Base-by-base conservation (phyloP, 1,139 yeast genomes). In the Arxiozyma telluris region DNA sequence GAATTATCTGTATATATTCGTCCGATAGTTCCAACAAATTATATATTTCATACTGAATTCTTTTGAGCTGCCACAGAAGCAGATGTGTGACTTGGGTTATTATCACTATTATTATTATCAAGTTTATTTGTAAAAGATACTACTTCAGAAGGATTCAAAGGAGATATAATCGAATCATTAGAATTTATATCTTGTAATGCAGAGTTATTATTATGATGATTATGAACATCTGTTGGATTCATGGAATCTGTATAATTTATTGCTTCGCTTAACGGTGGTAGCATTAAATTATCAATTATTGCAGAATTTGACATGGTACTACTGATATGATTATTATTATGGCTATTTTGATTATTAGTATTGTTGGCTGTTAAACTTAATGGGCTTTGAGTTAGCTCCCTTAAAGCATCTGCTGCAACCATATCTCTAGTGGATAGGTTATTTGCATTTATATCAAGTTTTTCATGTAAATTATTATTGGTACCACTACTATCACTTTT, bases 361-460 rank as follows among this genome's bases (percentile, higher is more conserved):
- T 38, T 47, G 18, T 11, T 47, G 18, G 44, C 12, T n/a, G 34
- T 41, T 30, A 42, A 41, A 25, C 50, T 42, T 22, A 42, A 41
- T 9, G 58, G 61, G 39, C 57, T 56, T 44, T 57, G 55, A 34
- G 60, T 58, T 38, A 58, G 46, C 38, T 57, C 61, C 18, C 61
- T 44, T 23, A 59, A 42, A 1, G 61, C 61, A 46, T 59, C 57
- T 15, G 55, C 57, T 4, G 60, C 61, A 20, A 57, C 61, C 57
- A 58, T 49, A 41, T 58, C 61, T 41, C 59, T 54, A 12, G 57
- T 25, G 3, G 39, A 34, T 34, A 34, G 4, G 12, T 12, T 34
- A 34, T 34, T 34, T 34, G 39, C 8, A 27, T 27, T 27, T 27
- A 8, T 7, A 27, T 27, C 30, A 27, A 27, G 30, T 27, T 27